phyloP scores from a whole-genome alignment of 2,329 filamentous ascomycete species.

The Cladophialophora bantiana region DNA sequence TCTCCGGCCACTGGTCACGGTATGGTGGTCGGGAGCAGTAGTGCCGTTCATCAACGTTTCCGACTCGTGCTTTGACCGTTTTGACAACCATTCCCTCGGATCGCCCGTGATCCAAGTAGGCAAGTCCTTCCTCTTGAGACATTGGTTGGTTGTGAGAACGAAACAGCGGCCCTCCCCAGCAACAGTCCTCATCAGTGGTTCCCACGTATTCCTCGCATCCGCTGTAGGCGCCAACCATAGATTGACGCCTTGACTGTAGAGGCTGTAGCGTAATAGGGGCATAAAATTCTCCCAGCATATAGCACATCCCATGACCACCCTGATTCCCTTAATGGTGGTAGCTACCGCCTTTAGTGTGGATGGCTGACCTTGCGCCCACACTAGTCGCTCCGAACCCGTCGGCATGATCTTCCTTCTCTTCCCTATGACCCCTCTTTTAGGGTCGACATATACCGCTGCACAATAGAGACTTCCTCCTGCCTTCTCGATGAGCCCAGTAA shows the following conservation, averaged over 20 bases:
- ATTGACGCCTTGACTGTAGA: constrained; percentile 92
- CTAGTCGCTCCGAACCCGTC: constrained; percentile 80
- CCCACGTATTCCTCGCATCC: constrained; percentile 83
- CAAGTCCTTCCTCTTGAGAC: constrained; percentile 66
- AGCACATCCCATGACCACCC: constrained; percentile 80
- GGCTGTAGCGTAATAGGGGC: constrained; percentile 80
- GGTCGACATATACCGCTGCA: constrained; percentile 80
- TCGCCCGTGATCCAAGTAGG: constrained; percentile 62
- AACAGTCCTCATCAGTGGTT: constrained; percentile 79
- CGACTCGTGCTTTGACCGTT: background rate
- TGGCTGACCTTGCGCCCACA: constrained; percentile 87
- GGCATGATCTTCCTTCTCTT: constrained; percentile 95
- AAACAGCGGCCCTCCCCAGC: constrained; percentile 83
- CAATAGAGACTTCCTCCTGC: constrained; percentile 86
- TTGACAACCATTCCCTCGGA: constrained; percentile 17
- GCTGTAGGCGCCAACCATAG: constrained; percentile 90
- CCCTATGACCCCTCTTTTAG: constrained; percentile 72
- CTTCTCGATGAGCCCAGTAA: constrained; percentile 80
- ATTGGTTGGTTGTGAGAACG: constrained; percentile 86
- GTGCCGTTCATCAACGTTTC: constrained; percentile 21
- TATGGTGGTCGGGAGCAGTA: constrained; percentile 8
- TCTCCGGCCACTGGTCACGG: constrained; percentile 30
- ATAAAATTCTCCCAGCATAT: constrained; percentile 99
- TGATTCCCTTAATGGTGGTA: constrained; percentile 78
- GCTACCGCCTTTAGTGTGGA: constrained; percentile 79